Conservation (phyloP, 2,329 filamentous ascomycete genomes). For the Venturia oleaginea region DNA sequence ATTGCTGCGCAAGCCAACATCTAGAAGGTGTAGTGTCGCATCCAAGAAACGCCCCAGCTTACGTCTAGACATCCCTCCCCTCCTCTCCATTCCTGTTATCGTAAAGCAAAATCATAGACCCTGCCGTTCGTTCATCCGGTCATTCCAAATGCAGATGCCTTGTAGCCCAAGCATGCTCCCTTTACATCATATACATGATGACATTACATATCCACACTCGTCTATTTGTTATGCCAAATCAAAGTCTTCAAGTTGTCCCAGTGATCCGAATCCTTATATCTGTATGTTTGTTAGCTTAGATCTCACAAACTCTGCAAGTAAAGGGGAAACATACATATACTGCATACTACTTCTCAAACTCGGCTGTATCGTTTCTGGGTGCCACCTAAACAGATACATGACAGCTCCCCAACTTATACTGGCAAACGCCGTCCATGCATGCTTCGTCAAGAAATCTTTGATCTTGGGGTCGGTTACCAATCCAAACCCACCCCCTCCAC, state of each 20-base stretch:
- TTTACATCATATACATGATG: not conserved
- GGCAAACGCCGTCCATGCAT: slow-evolving; percentile 90
- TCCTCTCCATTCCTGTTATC: not conserved
- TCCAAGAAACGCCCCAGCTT: not conserved
- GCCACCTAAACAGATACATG: slow-evolving; percentile 90
- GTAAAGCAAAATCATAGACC: slow-evolving; percentile 1
- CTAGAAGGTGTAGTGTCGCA: no score
- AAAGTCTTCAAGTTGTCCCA: slow-evolving; percentile 85
- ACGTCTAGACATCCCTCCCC: not conserved
- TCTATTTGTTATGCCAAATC: slow-evolving; percentile 68
- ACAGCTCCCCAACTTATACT: slow-evolving; percentile 84
- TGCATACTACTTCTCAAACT: slow-evolving; percentile 93
- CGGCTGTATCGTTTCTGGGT: slow-evolving; percentile 83
- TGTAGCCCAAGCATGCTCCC: not conserved
- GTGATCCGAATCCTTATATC: slow-evolving; percentile 70
- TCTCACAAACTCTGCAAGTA: not conserved
- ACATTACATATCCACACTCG: not conserved
- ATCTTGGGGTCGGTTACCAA: slow-evolving; percentile 29
- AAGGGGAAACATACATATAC: slow-evolving; percentile 66
- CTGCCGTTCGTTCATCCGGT: not conserved
- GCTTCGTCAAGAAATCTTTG: slow-evolving; percentile 35
- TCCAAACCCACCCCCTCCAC: slow-evolving; percentile 31
- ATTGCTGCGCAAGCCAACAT: not conserved
- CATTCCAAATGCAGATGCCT: not conserved
- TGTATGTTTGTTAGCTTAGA: slow-evolving; percentile 27